Evolutionary conservation across 331 rosid genomes (phyloP), one percentile per base, ranked within the genome.

Genomic region (Cucumis variabilis): DNA sequence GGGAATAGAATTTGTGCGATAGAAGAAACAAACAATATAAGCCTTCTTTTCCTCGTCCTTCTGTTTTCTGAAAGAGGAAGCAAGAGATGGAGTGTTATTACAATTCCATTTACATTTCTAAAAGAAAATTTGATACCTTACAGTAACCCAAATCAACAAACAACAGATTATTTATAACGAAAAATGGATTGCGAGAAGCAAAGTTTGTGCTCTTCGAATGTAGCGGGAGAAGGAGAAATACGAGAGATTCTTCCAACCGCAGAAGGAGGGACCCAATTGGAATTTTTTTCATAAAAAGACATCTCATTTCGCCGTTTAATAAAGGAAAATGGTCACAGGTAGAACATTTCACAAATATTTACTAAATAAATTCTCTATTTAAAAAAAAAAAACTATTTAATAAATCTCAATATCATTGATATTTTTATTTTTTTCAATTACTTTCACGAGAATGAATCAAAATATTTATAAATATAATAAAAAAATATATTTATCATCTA

Each of bases 41-140:
- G 58, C 83, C 90, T 89, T 87, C 71, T 19, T 86, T 84, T 79
- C 62, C 75, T 55, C 85, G 60, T 21, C 11, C 67, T 60, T 41
- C 85, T 85, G 88, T 41, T 66, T 86, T 78, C 85, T 86, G 24
- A 27, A 55, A 83, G 90, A 91, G 85, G 92, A 92, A 91, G 94
- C 93, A 92, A 93, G 91, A 92, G 94, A 92, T 93, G 50, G 95
- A 94, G 95, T 92, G 95, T 86, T 62, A 75, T 79, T 68, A 30
- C 1, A 19, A 44, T 55, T 23, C 63, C 33, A 51, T 66, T 9
- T 20, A 75, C 77, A 44, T 44, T 68, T 41, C 17, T 17, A 9
- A 7, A 60, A 53, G 51, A 72, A 83, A 65, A 60, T 51, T 77
- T 62, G 89, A 86, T 28, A 24, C 66, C 27, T 68, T 25, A 5